These are phyloP conservation scores for Triadica sebifera DNA, from an alignment of 345 rosid species.

Conservation along the genomic window DNA sequence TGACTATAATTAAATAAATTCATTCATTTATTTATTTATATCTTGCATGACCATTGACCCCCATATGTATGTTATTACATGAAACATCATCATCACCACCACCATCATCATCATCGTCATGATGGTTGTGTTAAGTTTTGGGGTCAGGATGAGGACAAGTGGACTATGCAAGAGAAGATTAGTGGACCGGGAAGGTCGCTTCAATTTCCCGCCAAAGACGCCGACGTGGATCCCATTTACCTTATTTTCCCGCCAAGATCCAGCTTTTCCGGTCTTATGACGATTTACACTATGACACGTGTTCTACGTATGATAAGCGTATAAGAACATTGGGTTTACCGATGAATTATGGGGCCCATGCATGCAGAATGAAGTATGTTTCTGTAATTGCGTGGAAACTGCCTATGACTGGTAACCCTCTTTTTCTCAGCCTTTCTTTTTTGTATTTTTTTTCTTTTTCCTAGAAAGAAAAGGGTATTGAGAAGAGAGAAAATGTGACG, in stretches of 20 bases:
- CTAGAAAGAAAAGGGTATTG: no score
- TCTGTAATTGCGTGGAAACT: constrained; percentile 13
- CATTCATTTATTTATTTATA: not conserved
- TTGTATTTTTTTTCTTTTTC: not conserved
- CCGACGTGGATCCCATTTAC: constrained; percentile 28
- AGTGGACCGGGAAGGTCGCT: constrained; percentile 26
- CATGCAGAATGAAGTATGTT: constrained; percentile 1
- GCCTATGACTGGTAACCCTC: not conserved
- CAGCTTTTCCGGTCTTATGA: not conserved
- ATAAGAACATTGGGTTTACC: constrained; percentile 6
- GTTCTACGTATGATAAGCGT: not conserved
- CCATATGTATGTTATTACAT: no score
- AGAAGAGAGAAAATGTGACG: no score
- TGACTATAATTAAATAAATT: not conserved
- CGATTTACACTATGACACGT: constrained; percentile 14
- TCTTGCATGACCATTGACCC: no score
- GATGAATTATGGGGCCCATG: not conserved
- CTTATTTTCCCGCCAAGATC: constrained; percentile 35
- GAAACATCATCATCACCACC: no score
- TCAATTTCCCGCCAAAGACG: constrained; percentile 44
- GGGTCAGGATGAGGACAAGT: constrained; percentile 1
- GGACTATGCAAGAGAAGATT: constrained; percentile 25
- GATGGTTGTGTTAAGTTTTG: no score
- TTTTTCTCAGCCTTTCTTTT: not conserved
- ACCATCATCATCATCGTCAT: no score